Conservation (phyloP, 73 alveolate species). For the Uronychia setigera region DNA sequence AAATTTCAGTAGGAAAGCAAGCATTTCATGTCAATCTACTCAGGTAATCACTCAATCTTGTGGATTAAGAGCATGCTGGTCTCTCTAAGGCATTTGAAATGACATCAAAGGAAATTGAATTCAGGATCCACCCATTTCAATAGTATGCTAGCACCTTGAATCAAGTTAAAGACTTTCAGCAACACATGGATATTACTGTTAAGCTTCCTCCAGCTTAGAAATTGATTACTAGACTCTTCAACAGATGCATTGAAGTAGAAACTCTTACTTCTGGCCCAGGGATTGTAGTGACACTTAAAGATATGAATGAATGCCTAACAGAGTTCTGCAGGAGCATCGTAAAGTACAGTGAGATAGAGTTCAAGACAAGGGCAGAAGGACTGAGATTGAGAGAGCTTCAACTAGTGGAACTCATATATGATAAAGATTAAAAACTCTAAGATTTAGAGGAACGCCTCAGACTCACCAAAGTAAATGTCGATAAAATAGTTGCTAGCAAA, state of each 20-base stretch:
- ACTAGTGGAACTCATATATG: conserved; percentile 18
- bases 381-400: conserved; percentile 15
- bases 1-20: conserved; percentile 16
- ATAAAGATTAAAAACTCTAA: conserved; percentile 31
- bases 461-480: conserved; percentile 21
- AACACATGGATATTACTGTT: conserved; percentile 37
- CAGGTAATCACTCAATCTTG: conserved; percentile 10
- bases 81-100: conserved; percentile 30
- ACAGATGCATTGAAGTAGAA: conserved; percentile 49
- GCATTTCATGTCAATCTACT: conserved; percentile 22
- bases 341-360: conserved; percentile 37
- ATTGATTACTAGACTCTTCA: conserved; percentile 27
- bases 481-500: conserved; percentile 36
- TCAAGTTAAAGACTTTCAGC: conserved; percentile 20
- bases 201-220: conserved; percentile 31
- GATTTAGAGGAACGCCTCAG: conserved; percentile 36
- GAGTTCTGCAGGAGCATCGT: conserved; percentile 45
- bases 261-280: conserved; percentile 58
- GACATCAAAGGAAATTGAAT: conserved; percentile 19
- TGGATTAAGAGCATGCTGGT: conserved; percentile 25
- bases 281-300: conserved; percentile 28
- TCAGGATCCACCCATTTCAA: conserved; percentile 41
- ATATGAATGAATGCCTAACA: conserved; percentile 47
- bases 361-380: conserved; percentile 44
- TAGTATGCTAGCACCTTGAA: conserved; percentile 45